These are phyloP conservation scores for Ustilago lituana DNA, from an alignment of 1,284 basidiomycete species.

Conservation along the genomic window DNA sequence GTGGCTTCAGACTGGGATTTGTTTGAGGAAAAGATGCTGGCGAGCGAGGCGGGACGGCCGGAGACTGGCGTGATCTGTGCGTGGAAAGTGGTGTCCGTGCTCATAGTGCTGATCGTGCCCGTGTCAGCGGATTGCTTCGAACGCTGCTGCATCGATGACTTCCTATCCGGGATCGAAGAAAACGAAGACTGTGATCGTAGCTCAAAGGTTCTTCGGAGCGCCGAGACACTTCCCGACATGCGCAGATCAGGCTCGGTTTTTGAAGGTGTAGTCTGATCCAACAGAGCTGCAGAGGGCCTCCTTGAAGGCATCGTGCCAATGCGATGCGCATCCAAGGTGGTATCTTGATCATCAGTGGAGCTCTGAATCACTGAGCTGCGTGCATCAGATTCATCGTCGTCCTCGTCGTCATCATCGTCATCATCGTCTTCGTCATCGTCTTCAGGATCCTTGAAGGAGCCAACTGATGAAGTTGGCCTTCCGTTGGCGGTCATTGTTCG, in stretches of 20 bases:
- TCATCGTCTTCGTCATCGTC: slow-evolving; percentile 24
- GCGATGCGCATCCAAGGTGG: slow-evolving; percentile 11
- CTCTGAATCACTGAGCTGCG: slow-evolving; percentile 10
- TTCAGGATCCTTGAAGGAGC: slow-evolving; percentile 18
- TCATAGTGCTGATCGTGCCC: slow-evolving; percentile 26
- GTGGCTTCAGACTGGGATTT: background rate
- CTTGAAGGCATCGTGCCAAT: slow-evolving; percentile 11
- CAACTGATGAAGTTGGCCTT: slow-evolving; percentile 12
- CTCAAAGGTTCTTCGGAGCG: slow-evolving; percentile 30
- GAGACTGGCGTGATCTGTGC: slow-evolving; percentile 49
- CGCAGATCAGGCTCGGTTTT: slow-evolving; percentile 11
- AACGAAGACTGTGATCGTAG: slow-evolving; percentile 40
- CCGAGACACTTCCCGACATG: slow-evolving; percentile 25
- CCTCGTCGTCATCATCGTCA: slow-evolving; percentile 2
- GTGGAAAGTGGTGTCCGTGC: slow-evolving; percentile 45
- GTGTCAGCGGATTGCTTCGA: slow-evolving; percentile 9
- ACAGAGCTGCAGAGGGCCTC: slow-evolving; percentile 8
- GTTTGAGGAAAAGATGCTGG: slow-evolving; percentile 46
- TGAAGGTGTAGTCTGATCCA: slow-evolving; percentile 16
- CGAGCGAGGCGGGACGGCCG: slow-evolving; percentile 48
- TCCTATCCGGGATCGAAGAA: slow-evolving; percentile 38
- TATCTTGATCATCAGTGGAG: slow-evolving; percentile 17
- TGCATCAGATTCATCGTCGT: slow-evolving; percentile 2
- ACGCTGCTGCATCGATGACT: slow-evolving; percentile 31
- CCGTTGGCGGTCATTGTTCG: slow-evolving; percentile 22